phyloP scores from a whole-genome alignment of 805 yeast genomes.

The Suhomyces faveliae region DNA sequence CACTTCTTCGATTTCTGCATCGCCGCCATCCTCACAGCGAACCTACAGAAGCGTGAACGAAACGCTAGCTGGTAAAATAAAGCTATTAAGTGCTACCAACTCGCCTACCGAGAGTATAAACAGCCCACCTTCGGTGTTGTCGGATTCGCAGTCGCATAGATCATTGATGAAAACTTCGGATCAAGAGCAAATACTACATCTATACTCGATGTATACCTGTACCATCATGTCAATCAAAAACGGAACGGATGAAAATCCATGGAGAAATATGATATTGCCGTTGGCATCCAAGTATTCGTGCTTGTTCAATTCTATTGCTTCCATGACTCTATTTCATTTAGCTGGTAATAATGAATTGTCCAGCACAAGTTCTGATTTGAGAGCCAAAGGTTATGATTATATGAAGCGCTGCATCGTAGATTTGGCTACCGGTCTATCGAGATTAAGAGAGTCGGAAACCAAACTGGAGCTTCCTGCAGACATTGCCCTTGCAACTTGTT shows the following conservation, averaged over 20 bases:
- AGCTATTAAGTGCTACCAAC: not conserved
- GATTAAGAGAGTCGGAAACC: conserved; percentile 15
- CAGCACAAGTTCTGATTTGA: conserved; percentile 41
- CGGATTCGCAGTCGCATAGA: conserved; percentile 8
- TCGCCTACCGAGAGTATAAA: not conserved
- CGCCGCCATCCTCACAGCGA: not conserved
- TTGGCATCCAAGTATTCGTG: conserved; percentile 55
- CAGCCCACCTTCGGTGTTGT: conserved; percentile 4
- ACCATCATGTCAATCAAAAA: conserved; percentile 60
- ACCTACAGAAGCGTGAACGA: not conserved
- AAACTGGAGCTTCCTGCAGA: conserved; percentile 49
- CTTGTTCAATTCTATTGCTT: conserved; percentile 59
- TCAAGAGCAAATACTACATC: conserved; percentile 34
- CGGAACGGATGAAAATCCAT: conserved; percentile 66
- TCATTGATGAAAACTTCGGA: conserved; percentile 28
- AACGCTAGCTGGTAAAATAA: not conserved
- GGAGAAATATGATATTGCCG: conserved; percentile 60
- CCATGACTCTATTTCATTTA: conserved; percentile 64
- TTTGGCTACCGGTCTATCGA: conserved; percentile 54
- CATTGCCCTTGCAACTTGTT: conserved; percentile 63
- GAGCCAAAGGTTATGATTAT: conserved; percentile 52
- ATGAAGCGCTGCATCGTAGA: conserved; percentile 62
- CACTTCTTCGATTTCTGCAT: not conserved
- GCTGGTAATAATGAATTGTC: conserved; percentile 39
- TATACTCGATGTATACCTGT: conserved; percentile 38